Evolutionary conservation across 2,329 filamentous ascomycete genomes (phyloP), one percentile per base, ranked within the genome.

Genomic region (Achaetomium macrosporum): DNA sequence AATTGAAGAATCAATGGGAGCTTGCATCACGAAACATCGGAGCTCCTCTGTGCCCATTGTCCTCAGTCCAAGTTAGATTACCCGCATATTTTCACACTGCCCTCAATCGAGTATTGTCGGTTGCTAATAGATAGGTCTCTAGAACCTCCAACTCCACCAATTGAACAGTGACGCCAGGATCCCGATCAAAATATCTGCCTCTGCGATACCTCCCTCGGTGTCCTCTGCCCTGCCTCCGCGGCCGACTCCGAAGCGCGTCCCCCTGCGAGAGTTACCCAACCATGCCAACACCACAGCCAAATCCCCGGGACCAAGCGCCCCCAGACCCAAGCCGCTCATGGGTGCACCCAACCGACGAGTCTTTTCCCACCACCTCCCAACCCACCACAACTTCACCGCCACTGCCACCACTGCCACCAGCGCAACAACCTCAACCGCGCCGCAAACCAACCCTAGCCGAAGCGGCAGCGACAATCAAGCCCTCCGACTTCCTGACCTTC

Each of bases 401-500:
- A 15, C 52, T 15, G 41, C 44, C 42, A 16, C 16, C 41, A 13
- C 12, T 5, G 5, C 15, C 35, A 37, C 3, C 35, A 15, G 13
- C 35, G 12, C 7, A n/a, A 13, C 15, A 45, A 42, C 40, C 49
- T 19, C 48, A 20, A 19, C 46, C 30, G 15, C n/a, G 17, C 20
- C 35, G 30, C 17, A 51, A 33, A 3, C 39, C 50, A 69, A 67
- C 65, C 67, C 65, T 84, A n/a, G 68, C 69, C 36, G 83, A 89
- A 40, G 87, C 82, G 1, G 74, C 91, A 46, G 79, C 82, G 57
- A 81, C 77, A 44, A 83, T 92, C 56, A 83, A 83, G 56, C 65
- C 76, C 37, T 76, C 84, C 37, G 88, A 92, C 63, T 87, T 91
- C 58, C 69, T 82, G 42, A 81, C 82, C 42, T 75, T 95, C 49